A percentile compares a stretch with the other conserved stretches of the same genome.
Conservation (phyloP, 2,329 filamentous ascomycete species). For the Uncinocarpus reesii region DNA sequence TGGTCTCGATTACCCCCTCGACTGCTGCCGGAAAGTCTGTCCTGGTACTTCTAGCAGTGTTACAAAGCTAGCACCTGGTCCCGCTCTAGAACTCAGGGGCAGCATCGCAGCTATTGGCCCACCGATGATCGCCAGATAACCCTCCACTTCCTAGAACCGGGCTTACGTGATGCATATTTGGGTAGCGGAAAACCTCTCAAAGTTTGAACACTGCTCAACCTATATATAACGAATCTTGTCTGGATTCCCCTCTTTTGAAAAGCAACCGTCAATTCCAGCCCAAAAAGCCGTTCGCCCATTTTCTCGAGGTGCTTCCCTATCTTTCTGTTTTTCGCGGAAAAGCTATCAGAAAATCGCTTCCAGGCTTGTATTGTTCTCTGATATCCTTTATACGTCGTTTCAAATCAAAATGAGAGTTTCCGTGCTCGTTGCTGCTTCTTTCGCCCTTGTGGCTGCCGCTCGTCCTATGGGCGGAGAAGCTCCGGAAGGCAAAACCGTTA, state of each 20-base stretch:
- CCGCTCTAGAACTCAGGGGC: conserved; percentile 3
- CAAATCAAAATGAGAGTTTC: conserved; percentile 6
- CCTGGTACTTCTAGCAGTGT: background rate
- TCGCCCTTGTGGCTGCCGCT: conserved; percentile 4
- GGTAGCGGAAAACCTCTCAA: background rate
- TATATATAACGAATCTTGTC: conserved; percentile 2
- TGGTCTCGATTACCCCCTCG: background rate
- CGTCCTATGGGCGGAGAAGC: background rate
- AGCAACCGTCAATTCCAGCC: background rate
- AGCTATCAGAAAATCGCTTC: background rate
- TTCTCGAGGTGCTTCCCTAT: background rate
- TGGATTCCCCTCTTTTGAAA: background rate
- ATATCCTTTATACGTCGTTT: background rate
- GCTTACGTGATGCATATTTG: background rate
- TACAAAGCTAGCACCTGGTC: background rate
- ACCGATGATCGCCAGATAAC: background rate
- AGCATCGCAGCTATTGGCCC: background rate
- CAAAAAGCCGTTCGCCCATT: background rate
- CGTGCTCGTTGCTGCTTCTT: conserved; percentile 1
- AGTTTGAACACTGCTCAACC: background rate
- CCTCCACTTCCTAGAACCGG: background rate
- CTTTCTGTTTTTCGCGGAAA: background rate
- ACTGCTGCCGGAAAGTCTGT: background rate
- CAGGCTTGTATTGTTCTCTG: background rate
- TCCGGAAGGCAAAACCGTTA: background rate